Percentiles rank a stretch among this genome's conserved stretches.
Conservation (phyloP, 768 basidiomycete species). For the Trametopsis cervina region DNA sequence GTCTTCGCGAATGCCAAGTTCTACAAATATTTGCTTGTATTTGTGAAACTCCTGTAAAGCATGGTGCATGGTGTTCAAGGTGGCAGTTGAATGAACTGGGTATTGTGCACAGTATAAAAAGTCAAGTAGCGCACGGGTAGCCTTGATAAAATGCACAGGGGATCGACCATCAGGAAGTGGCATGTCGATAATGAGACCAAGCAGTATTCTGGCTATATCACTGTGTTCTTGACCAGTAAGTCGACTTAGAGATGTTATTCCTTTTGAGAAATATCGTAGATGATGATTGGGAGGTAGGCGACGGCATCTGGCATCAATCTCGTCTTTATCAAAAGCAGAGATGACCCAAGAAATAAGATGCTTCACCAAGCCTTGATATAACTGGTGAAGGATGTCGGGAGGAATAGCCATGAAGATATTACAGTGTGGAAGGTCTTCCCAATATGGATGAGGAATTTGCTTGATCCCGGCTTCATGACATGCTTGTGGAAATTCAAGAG, state of each 20-base stretch:
- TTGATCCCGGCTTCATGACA: constrained; percentile 16
- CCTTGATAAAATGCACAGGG: constrained; percentile 9
- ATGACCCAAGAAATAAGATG: constrained; percentile 20
- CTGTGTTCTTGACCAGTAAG: constrained; percentile 24
- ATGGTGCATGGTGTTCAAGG: constrained; percentile 8
- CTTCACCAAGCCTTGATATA: constrained; percentile 24
- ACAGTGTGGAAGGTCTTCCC: constrained; percentile 18
- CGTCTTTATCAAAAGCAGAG: constrained; percentile 5
- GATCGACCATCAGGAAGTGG: background rate
- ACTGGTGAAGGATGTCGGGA: constrained; percentile 25
- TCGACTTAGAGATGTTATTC: constrained; percentile 14
- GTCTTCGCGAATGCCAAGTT: constrained; percentile 14
- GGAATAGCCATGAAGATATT: constrained; percentile 21
- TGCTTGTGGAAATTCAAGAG: constrained; percentile 6
- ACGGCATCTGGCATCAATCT: constrained; percentile 16
- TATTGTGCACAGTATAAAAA: constrained; percentile 24
- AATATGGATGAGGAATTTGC: constrained; percentile 19
- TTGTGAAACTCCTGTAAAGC: constrained; percentile 16
- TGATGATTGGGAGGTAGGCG: constrained; percentile 18
- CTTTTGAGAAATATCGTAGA: constrained; percentile 16
- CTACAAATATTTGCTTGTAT: constrained; percentile 18
- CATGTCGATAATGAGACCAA: background rate
- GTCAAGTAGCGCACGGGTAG: constrained; percentile 13
- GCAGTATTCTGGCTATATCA: too few species aligned
- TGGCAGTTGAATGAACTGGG: constrained; percentile 9